phyloP scores from a whole-genome alignment of 2,329 filamentous ascomycete species.

The Scedosporium boydii region DNA sequence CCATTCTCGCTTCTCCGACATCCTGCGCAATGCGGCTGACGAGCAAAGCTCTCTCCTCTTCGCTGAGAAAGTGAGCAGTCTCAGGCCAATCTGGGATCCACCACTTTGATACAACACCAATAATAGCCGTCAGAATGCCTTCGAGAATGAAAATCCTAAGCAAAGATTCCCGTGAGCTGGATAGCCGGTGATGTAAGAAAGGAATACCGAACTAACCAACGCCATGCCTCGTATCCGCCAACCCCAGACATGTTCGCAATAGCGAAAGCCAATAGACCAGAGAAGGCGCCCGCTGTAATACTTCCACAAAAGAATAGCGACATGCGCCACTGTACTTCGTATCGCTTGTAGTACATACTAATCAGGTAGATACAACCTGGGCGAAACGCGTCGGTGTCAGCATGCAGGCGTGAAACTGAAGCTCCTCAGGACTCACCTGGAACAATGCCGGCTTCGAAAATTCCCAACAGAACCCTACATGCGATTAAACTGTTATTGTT shows the following conservation, averaged over 20 bases:
- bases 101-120: conserved; percentile 59
- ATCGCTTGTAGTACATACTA: conserved; percentile 38
- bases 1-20: conserved; percentile 36
- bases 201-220: conserved; percentile 32
- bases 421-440: conserved; percentile 45
- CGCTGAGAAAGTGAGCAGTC: conserved; percentile 58
- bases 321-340: conserved; percentile 35
- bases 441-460: conserved; percentile 57
- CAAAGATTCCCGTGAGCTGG: neutral
- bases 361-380: conserved; percentile 31
- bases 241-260: conserved; percentile 57
- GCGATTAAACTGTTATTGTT: conserved; percentile 33
- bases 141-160: conserved; percentile 53
- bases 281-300: conserved; percentile 64
- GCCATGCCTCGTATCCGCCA: conserved; percentile 37
- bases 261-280: conserved; percentile 58
- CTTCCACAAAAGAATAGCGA: conserved; percentile 60
- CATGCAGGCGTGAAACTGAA: conserved; percentile 55
- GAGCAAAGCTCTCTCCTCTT: conserved; percentile 57
- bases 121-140: conserved; percentile 56
- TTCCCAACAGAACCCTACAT: conserved; percentile 48
- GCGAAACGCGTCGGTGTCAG: conserved; percentile 40
- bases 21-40: conserved; percentile 54
- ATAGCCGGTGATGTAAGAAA: conserved; percentile 32
- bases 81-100: conserved; percentile 73